A percentile compares a stretch with the other conserved stretches of the same genome.
These are phyloP conservation scores for Prunella vulgaris DNA, from an alignment of 257 asterid genomes.

Conservation along the genomic window DNA sequence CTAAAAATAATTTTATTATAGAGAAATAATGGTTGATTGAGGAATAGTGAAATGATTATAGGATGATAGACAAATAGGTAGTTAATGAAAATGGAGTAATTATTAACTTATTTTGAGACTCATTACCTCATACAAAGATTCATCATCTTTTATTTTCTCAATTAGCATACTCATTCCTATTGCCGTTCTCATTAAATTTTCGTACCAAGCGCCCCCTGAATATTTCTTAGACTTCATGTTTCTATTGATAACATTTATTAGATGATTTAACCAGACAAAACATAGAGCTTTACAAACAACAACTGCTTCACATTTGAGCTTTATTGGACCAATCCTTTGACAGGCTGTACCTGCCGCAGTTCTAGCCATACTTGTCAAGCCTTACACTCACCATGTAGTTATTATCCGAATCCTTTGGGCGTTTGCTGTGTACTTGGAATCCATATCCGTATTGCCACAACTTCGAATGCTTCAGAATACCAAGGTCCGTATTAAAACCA, in stretches of 20 bases:
- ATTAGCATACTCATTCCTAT: background rate
- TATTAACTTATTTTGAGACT: background rate
- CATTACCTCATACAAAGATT: too few relatives aligned
- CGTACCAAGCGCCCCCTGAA: too few relatives aligned
- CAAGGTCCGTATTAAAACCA: conserved; percentile 38
- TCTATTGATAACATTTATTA: background rate
- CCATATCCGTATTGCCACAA: conserved; percentile 82
- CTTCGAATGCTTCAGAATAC: conserved; percentile 90
- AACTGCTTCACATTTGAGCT: background rate
- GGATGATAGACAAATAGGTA: background rate
- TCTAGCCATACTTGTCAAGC: conserved; percentile 62
- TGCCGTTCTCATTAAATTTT: too few relatives aligned
- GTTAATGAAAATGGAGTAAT: background rate
- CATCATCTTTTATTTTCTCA: too few relatives aligned
- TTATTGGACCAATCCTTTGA: background rate
- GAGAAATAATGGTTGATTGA: background rate
- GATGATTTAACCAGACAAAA: background rate
- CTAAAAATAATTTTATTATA: background rate
- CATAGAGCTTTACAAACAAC: background rate
- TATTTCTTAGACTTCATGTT: too few relatives aligned
- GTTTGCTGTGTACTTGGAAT: conserved; percentile 71
- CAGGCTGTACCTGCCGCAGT: conserved; percentile 64
- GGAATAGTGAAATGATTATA: background rate
- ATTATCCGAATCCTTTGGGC: conserved; percentile 70
- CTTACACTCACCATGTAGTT: conserved; percentile 38